These are phyloP conservation scores for Colletotrichum sp. DNA, from an alignment of 2,329 filamentous ascomycete species.

Conservation along the genomic window DNA sequence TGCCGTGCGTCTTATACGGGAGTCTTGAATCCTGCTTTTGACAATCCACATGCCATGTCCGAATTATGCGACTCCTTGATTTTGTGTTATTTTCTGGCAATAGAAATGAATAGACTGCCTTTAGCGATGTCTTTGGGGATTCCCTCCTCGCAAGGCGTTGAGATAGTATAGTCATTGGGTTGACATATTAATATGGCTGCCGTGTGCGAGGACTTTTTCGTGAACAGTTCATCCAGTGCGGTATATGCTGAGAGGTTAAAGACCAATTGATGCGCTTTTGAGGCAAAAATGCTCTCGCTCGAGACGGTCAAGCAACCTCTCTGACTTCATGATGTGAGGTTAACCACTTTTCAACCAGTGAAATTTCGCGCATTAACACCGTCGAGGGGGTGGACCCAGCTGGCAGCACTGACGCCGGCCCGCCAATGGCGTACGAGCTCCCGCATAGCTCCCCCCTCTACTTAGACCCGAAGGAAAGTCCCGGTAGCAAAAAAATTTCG, in stretches of 20 bases:
- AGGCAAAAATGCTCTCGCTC: neutral
- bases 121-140: neutral
- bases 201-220: neutral
- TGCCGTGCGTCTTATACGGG: neutral
- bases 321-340: neutral
- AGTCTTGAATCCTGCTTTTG: neutral
- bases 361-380: neutral
- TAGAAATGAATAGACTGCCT: neutral
- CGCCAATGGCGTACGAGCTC: conserved; percentile 14
- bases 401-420: neutral
- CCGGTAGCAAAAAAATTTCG: conserved; percentile 20
- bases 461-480: conserved; percentile 15
- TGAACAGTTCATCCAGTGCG: neutral
- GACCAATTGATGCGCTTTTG: neutral
- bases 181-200: neutral
- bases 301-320: neutral
- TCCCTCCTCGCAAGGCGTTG: no score
- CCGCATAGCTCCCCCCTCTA: conserved; percentile 12
- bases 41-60: neutral
- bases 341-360: neutral
- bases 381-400: neutral
- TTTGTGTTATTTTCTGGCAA: neutral
- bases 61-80: neutral
- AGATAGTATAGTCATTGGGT: neutral
- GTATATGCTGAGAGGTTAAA: neutral